Percentiles rank a stretch among this genome's conserved stretches.
phyloP scores from a whole-genome alignment of 1,284 basidiomycete genomes.

The Hemileccinum hortonii region DNA sequence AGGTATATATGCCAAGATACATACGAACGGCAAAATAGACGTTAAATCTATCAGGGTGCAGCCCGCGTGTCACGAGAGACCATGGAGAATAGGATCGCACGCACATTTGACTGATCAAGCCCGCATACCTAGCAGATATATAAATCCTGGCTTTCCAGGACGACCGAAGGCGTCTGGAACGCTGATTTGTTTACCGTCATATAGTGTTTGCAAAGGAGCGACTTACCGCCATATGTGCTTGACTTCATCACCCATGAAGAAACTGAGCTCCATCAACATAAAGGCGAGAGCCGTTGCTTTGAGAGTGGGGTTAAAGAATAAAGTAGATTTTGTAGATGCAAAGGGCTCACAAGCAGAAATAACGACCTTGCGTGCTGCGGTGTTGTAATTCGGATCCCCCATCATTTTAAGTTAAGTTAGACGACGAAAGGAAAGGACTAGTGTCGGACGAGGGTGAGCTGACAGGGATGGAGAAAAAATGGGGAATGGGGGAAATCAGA shows the following conservation, averaged over 20 bases:
- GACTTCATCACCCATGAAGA: slow-evolving; percentile 16
- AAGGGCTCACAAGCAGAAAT: slow-evolving; percentile 11
- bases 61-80: background rate
- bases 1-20: slow-evolving; percentile 6
- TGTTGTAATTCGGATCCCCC: background rate
- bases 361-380: slow-evolving; percentile 7
- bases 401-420: background rate
- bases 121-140: slow-evolving; percentile 14
- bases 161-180: slow-evolving; percentile 9
- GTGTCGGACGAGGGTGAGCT: background rate
- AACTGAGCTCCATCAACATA: slow-evolving; percentile 20
- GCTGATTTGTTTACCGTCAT: background rate
- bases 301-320: background rate
- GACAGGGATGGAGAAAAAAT: background rate
- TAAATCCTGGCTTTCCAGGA: slow-evolving; percentile 13
- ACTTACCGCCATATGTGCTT: slow-evolving; percentile 23
- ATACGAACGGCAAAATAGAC: slow-evolving; percentile 21
- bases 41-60: slow-evolving; percentile 13
- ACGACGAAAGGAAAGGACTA: background rate
- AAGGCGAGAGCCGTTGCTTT: slow-evolving; percentile 8
- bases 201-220: background rate
- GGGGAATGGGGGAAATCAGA: no score
- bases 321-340: background rate
- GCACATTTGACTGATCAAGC: slow-evolving; percentile 20
- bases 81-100: background rate